These are phyloP conservation scores for Chalara sp. DNA, from an alignment of 2,329 filamentous ascomycete species.

Conservation along the genomic window DNA sequence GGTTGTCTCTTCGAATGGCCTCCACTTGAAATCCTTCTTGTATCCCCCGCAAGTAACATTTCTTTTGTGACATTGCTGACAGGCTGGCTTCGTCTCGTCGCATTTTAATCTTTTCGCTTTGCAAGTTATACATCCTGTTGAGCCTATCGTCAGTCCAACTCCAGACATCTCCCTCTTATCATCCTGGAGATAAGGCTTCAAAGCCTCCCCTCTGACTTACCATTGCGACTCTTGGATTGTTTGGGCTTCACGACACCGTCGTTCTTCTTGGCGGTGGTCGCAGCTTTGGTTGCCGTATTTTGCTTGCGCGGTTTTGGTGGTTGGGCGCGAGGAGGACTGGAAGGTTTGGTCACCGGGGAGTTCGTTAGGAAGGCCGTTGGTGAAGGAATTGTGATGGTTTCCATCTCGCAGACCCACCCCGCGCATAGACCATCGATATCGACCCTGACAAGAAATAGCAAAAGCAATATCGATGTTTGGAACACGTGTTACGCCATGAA, in stretches of 20 bases:
- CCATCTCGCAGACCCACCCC: constrained; percentile 33
- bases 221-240: constrained; percentile 70
- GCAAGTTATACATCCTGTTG: constrained; percentile 59
- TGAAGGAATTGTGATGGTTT: constrained; percentile 53
- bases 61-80: constrained; percentile 58
- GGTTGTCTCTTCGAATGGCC: constrained; percentile 59
- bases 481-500: too few relatives aligned
- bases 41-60: constrained; percentile 64
- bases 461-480: too few relatives aligned
- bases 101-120: constrained; percentile 69
- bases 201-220: constrained; percentile 38
- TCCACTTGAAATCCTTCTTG: constrained; percentile 72
- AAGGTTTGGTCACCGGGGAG: constrained; percentile 27
- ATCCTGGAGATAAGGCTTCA: constrained; percentile 17
- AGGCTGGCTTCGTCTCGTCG: constrained; percentile 64
- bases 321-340: constrained; percentile 21
- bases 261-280: constrained; percentile 19
- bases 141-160: constrained; percentile 10
- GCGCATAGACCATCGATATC: constrained; percentile 14
- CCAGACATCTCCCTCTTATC: constrained; percentile 15
- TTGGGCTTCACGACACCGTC: constrained; percentile 51
- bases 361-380: constrained; percentile 45
- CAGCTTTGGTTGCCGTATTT: constrained; percentile 17
- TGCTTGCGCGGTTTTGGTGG: constrained; percentile 15
- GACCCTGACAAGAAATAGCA: not conserved